phyloP scores from a whole-genome alignment of 2,329 filamentous ascomycete genomes.

The Colletotrichum horii region DNA sequence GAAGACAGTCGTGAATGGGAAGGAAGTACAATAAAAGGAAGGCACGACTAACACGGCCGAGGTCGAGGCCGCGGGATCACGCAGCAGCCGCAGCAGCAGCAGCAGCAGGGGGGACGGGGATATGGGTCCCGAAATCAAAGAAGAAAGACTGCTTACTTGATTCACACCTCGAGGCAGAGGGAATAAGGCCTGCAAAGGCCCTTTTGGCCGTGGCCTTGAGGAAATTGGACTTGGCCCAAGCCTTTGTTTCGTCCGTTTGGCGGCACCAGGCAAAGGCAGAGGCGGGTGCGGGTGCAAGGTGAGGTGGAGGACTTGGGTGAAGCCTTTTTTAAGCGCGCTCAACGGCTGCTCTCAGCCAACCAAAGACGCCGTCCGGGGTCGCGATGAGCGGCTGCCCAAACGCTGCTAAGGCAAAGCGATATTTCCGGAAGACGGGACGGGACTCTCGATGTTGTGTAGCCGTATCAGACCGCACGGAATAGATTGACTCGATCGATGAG shows the following conservation, averaged over 20 bases:
- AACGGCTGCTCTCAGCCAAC: slow-evolving; percentile 23
- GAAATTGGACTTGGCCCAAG: slow-evolving; percentile 6
- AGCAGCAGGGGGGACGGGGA: background rate
- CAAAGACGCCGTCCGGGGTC: slow-evolving; percentile 18
- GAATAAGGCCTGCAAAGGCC: background rate
- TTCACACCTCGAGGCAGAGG: slow-evolving; percentile 8
- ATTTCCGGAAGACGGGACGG: slow-evolving; percentile 4
- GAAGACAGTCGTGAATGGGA: slow-evolving; percentile 1
- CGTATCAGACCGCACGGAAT: background rate
- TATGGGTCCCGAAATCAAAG: background rate
- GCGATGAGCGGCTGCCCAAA: slow-evolving; percentile 24
- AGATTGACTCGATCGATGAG: background rate
- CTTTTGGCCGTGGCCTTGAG: slow-evolving; percentile 18
- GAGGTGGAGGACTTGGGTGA: slow-evolving; percentile 3
- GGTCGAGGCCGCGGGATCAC: background rate
- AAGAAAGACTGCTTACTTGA: slow-evolving; percentile 19
- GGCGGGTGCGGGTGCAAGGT: background rate
- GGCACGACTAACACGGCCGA: slow-evolving; percentile 5
- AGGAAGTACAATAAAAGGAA: slow-evolving; percentile 19
- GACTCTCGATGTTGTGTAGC: slow-evolving; percentile 4
- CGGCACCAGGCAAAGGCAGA: slow-evolving; percentile 1
- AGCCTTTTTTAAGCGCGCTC: slow-evolving; percentile 21
- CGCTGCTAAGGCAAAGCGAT: slow-evolving; percentile 21
- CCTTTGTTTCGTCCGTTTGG: slow-evolving; percentile 15
- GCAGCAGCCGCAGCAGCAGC: slow-evolving; percentile 3